A percentile compares a stretch with the other conserved stretches of the same genome.
Evolutionary conservation across 441 rosid genomes (phyloP).

Genomic region (Arabidopsis lyrata): DNA sequence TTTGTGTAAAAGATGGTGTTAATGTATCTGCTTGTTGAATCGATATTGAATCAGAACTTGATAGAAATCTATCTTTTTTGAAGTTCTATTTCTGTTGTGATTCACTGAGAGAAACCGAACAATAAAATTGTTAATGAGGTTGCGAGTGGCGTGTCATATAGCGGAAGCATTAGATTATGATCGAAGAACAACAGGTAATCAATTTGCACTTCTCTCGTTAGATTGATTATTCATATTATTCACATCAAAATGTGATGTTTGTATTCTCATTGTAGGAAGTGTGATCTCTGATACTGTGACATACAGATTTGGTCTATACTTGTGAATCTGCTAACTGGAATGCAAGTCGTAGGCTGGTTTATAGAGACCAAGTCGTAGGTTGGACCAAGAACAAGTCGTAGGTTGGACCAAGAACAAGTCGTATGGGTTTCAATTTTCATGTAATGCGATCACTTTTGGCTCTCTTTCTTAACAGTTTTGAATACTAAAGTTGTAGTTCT

Average conservation of each 20-base stretch:
- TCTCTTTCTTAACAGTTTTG: too few relatives aligned
- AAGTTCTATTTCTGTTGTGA: neutral
- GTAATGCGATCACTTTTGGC: too few relatives aligned
- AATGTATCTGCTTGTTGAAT: neutral
- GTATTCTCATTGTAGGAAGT: slow-evolving; percentile 41
- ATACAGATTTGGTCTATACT: slow-evolving; percentile 62
- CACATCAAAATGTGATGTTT: neutral
- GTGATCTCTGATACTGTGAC: slow-evolving; percentile 54
- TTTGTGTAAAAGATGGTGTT: neutral
- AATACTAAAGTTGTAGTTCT: too few relatives aligned
- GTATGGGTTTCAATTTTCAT: neutral
- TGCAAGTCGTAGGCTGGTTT: slow-evolving; percentile 33
- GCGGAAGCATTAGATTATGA: neutral
- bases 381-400: slow-evolving; percentile 32
- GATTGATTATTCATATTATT: neutral
- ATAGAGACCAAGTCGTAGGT: slow-evolving; percentile 10
- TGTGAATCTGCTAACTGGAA: slow-evolving; percentile 59
- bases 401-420: slow-evolving; percentile 9
- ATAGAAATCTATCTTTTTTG: neutral
- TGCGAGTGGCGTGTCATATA: slow-evolving; percentile 49
- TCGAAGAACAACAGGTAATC: neutral
- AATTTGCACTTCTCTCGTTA: neutral
- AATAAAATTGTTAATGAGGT: neutral
- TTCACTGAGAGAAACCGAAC: neutral
- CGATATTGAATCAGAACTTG: neutral